These are phyloP conservation scores for Aspergillus incahuasiensis DNA, from an alignment of 495 filamentous ascomycete species.

Conservation along the genomic window DNA sequence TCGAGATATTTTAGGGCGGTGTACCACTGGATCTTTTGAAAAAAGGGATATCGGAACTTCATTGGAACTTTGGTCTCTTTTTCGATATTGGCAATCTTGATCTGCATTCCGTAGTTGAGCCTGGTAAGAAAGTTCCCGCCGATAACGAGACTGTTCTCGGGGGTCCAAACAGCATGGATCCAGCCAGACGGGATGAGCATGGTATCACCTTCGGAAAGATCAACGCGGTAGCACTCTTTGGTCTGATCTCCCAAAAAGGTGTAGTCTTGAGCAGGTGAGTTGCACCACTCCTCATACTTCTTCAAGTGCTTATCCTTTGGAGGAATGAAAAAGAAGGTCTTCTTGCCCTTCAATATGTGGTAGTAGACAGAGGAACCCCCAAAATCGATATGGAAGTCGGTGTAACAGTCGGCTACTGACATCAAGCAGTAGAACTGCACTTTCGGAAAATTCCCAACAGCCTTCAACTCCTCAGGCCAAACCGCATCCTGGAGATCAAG, in stretches of 20 bases:
- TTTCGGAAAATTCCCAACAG: conserved; percentile 54
- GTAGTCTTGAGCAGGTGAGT: conserved; percentile 65
- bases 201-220: conserved; percentile 68
- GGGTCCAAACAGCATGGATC: conserved; percentile 81
- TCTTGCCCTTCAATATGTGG: conserved; percentile 70
- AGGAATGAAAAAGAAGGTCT: conserved; percentile 75
- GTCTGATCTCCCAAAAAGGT: conserved; percentile 64
- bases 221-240: conserved; percentile 70
- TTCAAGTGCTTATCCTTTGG: conserved; percentile 71
- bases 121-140: conserved; percentile 73
- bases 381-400: conserved; percentile 79
- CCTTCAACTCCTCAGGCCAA: conserved; percentile 60
- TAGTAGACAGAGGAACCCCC: conserved; percentile 76
- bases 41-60: conserved; percentile 69
- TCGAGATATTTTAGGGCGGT: conserved; percentile 62
- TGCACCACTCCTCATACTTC: conserved; percentile 75
- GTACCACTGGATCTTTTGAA: conserved; percentile 74
- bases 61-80: conserved; percentile 65
- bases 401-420: conserved; percentile 76
- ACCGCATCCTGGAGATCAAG: conserved; percentile 68
- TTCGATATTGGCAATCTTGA: conserved; percentile 66
- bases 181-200: conserved; percentile 77
- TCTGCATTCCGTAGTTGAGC: conserved; percentile 67
- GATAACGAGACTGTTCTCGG: conserved; percentile 69
- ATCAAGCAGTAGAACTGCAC: conserved; percentile 73